phyloP scores from a whole-genome alignment of 2,329 filamentous ascomycete species.

The Xylariales sp. region DNA sequence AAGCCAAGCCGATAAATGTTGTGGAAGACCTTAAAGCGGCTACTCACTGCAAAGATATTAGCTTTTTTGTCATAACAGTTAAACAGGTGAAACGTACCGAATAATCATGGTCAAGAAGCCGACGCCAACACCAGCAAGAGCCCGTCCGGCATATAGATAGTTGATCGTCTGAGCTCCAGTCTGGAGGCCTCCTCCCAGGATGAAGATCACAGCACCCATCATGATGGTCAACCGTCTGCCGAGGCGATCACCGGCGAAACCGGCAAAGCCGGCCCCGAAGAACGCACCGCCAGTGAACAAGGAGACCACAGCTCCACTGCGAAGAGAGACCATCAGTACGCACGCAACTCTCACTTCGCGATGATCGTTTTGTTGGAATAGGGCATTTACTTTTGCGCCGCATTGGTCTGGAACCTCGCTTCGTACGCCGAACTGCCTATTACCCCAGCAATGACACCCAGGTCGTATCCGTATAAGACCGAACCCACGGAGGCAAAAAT shows the following conservation, averaged over 20 bases:
- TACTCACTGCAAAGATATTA: constrained; percentile 31
- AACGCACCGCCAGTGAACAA: constrained; percentile 80
- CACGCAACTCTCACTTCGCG: not conserved
- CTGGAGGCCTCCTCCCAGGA: constrained; percentile 78
- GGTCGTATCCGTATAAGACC: constrained; percentile 66
- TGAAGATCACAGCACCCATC: constrained; percentile 76
- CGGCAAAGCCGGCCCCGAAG: constrained; percentile 69
- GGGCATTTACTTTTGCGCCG: constrained; percentile 52
- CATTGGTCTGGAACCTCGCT: constrained; percentile 53
- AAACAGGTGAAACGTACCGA: constrained; percentile 46
- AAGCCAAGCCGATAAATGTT: not conserved
- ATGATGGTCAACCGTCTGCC: constrained; percentile 76
- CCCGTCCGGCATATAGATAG: constrained; percentile 77
- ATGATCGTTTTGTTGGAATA: not conserved
- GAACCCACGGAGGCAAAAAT: constrained; percentile 68
- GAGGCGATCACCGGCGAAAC: constrained; percentile 66
- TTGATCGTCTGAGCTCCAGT: constrained; percentile 69
- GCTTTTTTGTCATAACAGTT: not conserved
- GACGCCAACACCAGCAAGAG: constrained; percentile 73
- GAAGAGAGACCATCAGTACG: constrained; percentile 10
- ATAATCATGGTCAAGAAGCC: constrained; percentile 57
- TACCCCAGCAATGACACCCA: constrained; percentile 64
- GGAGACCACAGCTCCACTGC: constrained; percentile 76
- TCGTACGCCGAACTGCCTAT: constrained; percentile 61
- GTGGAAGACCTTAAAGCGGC: not conserved